Evolutionary conservation across 2,329 filamentous ascomycete genomes (phyloP).

Genomic region (Cladosporium sp.): DNA sequence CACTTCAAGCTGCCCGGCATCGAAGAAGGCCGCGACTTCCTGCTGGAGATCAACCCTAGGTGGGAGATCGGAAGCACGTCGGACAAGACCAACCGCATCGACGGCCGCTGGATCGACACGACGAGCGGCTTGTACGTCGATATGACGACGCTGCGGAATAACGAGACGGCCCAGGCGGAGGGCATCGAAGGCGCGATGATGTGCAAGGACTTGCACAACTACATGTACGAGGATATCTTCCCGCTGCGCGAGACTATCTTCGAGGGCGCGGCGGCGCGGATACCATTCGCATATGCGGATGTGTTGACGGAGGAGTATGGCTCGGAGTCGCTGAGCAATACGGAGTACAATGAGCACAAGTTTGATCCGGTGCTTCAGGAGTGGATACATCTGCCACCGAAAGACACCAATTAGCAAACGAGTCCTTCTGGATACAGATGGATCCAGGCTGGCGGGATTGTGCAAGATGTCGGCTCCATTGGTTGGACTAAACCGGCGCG

Average conservation of each 20-base stretch:
- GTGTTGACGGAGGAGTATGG: conserved; percentile 60
- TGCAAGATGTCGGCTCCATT: not conserved
- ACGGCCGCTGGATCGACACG: conserved; percentile 64
- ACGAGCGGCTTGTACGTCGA: conserved; percentile 63
- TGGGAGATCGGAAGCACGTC: conserved; percentile 48
- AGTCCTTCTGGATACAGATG: not conserved
- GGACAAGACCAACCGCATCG: conserved; percentile 59
- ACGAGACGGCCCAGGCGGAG: conserved; percentile 42
- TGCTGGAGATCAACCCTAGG: conserved; percentile 63
- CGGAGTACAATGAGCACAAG: conserved; percentile 47
- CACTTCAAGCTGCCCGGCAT: conserved; percentile 37
- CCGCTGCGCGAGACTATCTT: conserved; percentile 58
- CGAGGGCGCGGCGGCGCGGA: conserved; percentile 55
- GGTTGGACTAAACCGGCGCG: not conserved
- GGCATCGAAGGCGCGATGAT: conserved; percentile 50
- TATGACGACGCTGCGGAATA: conserved; percentile 58
- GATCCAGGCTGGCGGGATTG: not conserved
- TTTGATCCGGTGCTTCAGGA: conserved; percentile 41
- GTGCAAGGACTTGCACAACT: conserved; percentile 61
- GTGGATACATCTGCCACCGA: conserved; percentile 33
- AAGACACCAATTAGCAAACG: not conserved
- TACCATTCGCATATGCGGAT: conserved; percentile 59
- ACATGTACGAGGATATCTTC: conserved; percentile 57
- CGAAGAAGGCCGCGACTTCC: conserved; percentile 44
- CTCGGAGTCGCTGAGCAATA: conserved; percentile 49